A percentile compares a stretch with the other conserved stretches of the same genome.
Conservation (phyloP, 257 asterid species). For the Buddleja alternifolia region DNA sequence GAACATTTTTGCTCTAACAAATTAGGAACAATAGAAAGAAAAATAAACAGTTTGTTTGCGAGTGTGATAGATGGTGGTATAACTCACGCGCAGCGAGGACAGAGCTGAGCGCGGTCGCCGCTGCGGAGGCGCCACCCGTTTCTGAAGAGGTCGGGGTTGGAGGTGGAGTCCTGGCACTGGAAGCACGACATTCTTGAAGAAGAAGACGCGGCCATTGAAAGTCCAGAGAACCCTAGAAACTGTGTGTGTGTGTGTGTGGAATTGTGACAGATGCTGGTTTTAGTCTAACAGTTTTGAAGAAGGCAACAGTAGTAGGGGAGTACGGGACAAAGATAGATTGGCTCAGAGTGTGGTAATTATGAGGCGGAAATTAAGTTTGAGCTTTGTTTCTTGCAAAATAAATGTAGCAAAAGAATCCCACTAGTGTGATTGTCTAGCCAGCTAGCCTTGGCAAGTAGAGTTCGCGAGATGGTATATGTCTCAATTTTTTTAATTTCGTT, state of each 20-base stretch:
- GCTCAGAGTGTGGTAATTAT: constrained; percentile 11
- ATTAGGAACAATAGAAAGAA: not conserved
- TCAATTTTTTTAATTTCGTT: no score
- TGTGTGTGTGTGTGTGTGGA: constrained; percentile 6
- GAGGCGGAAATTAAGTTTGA: not conserved
- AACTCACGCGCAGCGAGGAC: constrained; percentile 53
- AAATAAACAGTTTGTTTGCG: not conserved
- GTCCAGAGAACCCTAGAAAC: constrained; percentile 40
- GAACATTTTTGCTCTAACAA: not conserved
- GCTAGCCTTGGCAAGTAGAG: no score
- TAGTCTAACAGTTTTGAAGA: not conserved
- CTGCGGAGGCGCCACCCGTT: constrained; percentile 59
- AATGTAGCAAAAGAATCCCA: no score
- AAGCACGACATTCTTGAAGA: constrained; percentile 43
- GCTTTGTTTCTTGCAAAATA: no score
- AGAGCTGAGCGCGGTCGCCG: constrained; percentile 53
- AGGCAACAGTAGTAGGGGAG: constrained; percentile 22
- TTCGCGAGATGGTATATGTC: no score
- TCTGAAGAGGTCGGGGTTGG: constrained; percentile 34
- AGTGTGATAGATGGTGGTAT: not conserved
- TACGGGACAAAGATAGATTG: constrained; percentile 22
- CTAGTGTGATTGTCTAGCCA: no score
- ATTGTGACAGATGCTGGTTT: constrained; percentile 11
- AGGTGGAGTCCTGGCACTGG: constrained; percentile 40
- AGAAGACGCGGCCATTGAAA: constrained; percentile 36